Evolutionary conservation across 108 stramenopile species (phyloP), one percentile per base, ranked within the genome.

Genomic region (Cyclotella atomus): DNA sequence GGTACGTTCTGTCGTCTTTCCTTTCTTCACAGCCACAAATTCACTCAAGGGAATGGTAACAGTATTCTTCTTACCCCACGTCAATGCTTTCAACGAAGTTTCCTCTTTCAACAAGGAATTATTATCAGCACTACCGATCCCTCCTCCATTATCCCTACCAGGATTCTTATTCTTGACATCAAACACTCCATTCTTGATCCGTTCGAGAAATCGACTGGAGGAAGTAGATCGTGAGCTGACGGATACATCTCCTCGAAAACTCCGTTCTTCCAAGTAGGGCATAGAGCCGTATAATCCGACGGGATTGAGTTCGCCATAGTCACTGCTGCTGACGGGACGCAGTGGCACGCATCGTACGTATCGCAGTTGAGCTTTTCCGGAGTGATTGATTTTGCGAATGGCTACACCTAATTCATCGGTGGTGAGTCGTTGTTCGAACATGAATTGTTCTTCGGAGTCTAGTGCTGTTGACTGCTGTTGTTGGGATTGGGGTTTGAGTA

Each of bases 21-120:
- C 94, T 47, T 87, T 90, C 15, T 85, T 81, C 0, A 95, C 90
- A 34, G 73, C 78, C 8, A 82, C 71, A 74, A 95, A 92, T 7
- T 68, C 80, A 20, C 84, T 81, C 0, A 92, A 49, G 9, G 89
- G 80, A 9, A 95, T 43, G 30, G 67, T 77, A n/a, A 88, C 84
- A 9, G 88, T 82, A 74, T 87, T 91, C 76, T 95, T 92, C 71
- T 91, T 91, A n/a, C 94, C 94, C 91, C 94, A 92, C 1, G 85
- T 83, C 9, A 95, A 59, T 17, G 87, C 90, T 10, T 67, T 17
- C 15, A 65, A 50, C 14, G 29, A 43, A 21, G 64, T 77, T 19
- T 62, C 34, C 10, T 28, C 29, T 23, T 43, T 41, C n/a, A 62
- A 36, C 59, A 59, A 24, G 29, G 57, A 70, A 32, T 59, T 59